Base-by-base conservation (phyloP, 208 protist species). In the Leishmania aethiopica region DNA sequence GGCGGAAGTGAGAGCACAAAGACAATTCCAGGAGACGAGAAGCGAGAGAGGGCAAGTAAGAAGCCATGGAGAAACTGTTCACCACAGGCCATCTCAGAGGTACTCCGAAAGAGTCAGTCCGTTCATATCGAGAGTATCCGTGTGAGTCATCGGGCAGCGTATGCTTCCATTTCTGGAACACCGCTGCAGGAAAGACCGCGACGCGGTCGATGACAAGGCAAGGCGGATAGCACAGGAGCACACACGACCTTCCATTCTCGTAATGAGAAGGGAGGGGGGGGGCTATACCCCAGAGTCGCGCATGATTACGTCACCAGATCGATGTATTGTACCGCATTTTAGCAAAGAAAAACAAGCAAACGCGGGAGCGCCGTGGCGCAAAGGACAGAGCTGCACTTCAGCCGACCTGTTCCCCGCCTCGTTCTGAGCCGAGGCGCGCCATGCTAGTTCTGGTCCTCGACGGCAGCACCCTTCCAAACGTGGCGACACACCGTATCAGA, bases 401-500 rank as follows among this genome's bases (percentile, higher is more conserved):
- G 22, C 19, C 67, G 8, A 6, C 67, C 35, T 47, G 37, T 19
- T 13, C 6, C 25, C 19, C 28, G 3, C 19, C 35, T 22, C 22
- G 25, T 13, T 62, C 57, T 32, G 67, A 47, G 4, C 35, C 10
- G 35, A 42, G 64, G 67, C 19, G 40, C 32, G 11, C 3, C 22
- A 32, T 47, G 2, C 35, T 64, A 80, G 47, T 91, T 91, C 47
- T 90, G 83, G 40, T 93, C 88, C 77, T 92, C 83, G 32, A 86
- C 86, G 47, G 89, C 86, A 28, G 91, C 86, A 49, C 91, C 91
- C 85, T 95, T 97, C 94, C 93, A 98, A 28, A 97, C 94, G 69
- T 96, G 83, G 3, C 92, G 88, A 80, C 95, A 98, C 66, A 82
- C 89, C 6, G 85, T 91, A 73, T 97, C 95, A 3, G 95, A 90